Evolutionary conservation across 2,329 filamentous ascomycete genomes (phyloP), one percentile per base, ranked within the genome.

Genomic region (Diplodia seriata): DNA sequence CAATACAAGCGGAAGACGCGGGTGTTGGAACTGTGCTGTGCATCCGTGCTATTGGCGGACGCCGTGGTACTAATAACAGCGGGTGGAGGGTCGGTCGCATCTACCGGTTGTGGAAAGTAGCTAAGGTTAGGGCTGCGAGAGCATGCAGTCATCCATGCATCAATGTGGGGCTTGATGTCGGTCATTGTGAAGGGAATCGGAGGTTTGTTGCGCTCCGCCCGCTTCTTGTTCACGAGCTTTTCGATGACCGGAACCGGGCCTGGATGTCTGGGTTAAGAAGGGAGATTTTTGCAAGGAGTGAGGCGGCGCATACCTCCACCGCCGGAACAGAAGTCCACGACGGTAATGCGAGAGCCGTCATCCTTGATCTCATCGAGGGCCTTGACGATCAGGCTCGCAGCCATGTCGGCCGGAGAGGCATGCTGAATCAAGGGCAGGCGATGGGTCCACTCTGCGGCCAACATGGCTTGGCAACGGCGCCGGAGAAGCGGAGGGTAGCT

Each of bases 301-400:
- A 38, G 18, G 29, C 14, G 20, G 33, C 1, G 23, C 70, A 31
- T 56, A 68, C 91, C 91, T 50, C 91, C 91, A 15, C 85, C 89
- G 63, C 91, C 91, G 2, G 90, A 89, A 76, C 90, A 92, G 77
- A 93, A 91, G 79, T 94, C 91, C 70, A 93, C 85, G 72, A 91
- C 88, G 20, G 85, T 87, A 76, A 90, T 88, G 1, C 29, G 29
- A 3, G 51, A 43, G 23, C 47, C 62, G 4, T 4, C 31, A 14
- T 51, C 53, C 11, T 29, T 23, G 31, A 68, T 53, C 26, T 68
- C 61, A 12, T 73, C 62, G 4, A 79, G 69, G 23, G 72, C 71
- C 9, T 77, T 78, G 49, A 83, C 80, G 55, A 92, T 83, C 23
- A 87, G 79, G 53, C 81, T 77, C 56, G 89, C 86, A n/a, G 87